Base-by-base conservation (phyloP, 371 early-diverging fungal genomes). In the Saksenaea vasiformis region DNA sequence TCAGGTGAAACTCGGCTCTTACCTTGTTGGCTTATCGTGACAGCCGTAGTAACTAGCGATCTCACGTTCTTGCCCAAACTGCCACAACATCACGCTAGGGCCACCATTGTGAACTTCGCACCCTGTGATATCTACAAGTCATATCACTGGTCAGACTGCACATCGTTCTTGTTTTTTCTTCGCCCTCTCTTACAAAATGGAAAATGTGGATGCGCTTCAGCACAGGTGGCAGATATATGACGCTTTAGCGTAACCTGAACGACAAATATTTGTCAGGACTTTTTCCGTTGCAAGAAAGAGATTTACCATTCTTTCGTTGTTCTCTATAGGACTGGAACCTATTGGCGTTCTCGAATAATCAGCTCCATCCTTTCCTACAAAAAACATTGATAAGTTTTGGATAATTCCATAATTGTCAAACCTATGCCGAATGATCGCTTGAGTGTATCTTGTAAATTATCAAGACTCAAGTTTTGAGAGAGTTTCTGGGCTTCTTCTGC, bases 51-150 rank as follows among this genome's bases (percentile, higher is more conserved):
- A 87, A n/a, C 62, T 78, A 19, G 83, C 80, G 15, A 87, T 79
- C 47, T 83, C 85, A 51, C 74, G 72, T 27, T 83, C 80, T 62
- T 87, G 87, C 0, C 87, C 87, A 72, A 77, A 87, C 53, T 85
- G 87, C 87, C 87, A 87, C 17, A 87, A 67, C 3, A 78, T 74
- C 13, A 78, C 85, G 60, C 85, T 82, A 0, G 85, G 84, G 0
- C 78, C 76, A 10, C 68, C 73, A 44, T 74, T 70, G 13, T 36
- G 56, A 8, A 74, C 72, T 39, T 85, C 82, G 62, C 84, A 82
- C 13, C 87, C 87, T 2, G 85, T 85, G 38, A 87, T 76, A 67
- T 79, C 83, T 82, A 69, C 14, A 38, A 37, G 14, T 19, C 38
- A 8, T 35, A 24, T 61, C 24, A 27, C 2, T 11, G 38, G 38